Evolutionary conservation across 768 basidiomycete genomes (phyloP).

Genomic region (Termitomyces sp.): DNA sequence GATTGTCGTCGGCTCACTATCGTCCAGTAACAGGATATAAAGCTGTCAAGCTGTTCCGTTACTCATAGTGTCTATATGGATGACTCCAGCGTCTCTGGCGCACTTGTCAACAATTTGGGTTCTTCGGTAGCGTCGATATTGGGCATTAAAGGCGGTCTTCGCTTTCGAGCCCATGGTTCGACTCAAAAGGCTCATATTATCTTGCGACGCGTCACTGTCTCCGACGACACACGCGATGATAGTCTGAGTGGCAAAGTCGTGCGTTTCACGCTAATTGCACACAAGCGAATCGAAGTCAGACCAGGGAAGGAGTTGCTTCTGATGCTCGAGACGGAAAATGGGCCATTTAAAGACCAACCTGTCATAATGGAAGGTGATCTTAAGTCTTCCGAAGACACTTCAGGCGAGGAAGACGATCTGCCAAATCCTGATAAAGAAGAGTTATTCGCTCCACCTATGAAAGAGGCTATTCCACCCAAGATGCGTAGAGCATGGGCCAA

Average conservation of each 20-base stretch:
- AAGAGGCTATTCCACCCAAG: slow-evolving; percentile 51
- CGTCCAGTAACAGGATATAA: slow-evolving; percentile 5
- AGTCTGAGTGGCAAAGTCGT: slow-evolving; percentile 32
- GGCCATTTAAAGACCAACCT: slow-evolving; percentile 47
- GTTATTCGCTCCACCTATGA: slow-evolving; percentile 16
- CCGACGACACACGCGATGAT: slow-evolving; percentile 39
- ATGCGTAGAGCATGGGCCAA: slow-evolving; percentile 59
- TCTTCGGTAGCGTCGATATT: slow-evolving; percentile 47
- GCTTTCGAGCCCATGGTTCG: slow-evolving; percentile 61
- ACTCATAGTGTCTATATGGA: slow-evolving; percentile 24
- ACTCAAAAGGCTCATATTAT: slow-evolving; percentile 66
- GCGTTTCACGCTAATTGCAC: slow-evolving; percentile 61
- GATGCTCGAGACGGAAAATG: slow-evolving; percentile 47
- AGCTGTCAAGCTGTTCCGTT: too few relatives aligned
- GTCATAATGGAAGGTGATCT: slow-evolving; percentile 56
- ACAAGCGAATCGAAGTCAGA: slow-evolving; percentile 64
- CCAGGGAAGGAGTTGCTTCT: slow-evolving; percentile 68
- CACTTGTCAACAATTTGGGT: slow-evolving; percentile 19
- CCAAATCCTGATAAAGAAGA: slow-evolving; percentile 36
- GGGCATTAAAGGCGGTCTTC: slow-evolving; percentile 55
- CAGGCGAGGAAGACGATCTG: slow-evolving; percentile 35
- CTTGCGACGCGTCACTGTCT: slow-evolving; percentile 51
- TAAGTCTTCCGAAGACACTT: slow-evolving; percentile 24
- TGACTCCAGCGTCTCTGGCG: slow-evolving; percentile 30
- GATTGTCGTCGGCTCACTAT: slow-evolving; percentile 4